These are phyloP conservation scores for Vanrija humicola DNA, from an alignment of 1,284 basidiomycete species.

Conservation along the genomic window DNA sequence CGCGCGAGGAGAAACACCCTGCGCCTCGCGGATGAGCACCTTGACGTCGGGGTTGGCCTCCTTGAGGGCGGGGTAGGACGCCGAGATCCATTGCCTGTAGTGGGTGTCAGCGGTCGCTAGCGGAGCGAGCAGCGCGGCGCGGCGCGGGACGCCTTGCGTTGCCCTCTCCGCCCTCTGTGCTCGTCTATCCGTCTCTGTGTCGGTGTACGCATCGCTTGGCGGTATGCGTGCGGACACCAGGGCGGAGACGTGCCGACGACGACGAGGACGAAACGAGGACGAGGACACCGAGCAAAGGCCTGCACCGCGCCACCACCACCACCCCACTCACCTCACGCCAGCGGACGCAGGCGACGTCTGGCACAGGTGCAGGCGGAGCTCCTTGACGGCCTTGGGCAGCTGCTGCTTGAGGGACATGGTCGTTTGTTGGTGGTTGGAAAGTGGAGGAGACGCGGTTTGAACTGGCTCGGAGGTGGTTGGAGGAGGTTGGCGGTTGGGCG, in stretches of 20 bases:
- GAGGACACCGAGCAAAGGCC: background rate
- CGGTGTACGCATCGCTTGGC: no score
- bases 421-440: background rate
- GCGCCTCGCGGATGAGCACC: slow-evolving; percentile 84
- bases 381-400: slow-evolving; percentile 74
- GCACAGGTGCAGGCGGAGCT: slow-evolving; percentile 81
- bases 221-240: no score
- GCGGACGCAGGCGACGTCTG: slow-evolving; percentile 73
- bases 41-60: slow-evolving; percentile 85
- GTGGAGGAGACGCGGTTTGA: background rate
- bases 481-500: no score
- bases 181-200: no score
- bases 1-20: slow-evolving; percentile 76
- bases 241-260: background rate
- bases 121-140: background rate
- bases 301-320: background rate
- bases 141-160: no score
- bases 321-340: slow-evolving; percentile 68
- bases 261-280: background rate
- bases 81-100: slow-evolving; percentile 73
- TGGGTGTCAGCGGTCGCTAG: slow-evolving; percentile 1
- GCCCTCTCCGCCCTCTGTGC: no score
- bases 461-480: no score
- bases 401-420: slow-evolving; percentile 58
- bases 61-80: slow-evolving; percentile 77